Evolutionary conservation across 805 yeast species (phyloP).

Genomic region (Lachancea fermentati): DNA sequence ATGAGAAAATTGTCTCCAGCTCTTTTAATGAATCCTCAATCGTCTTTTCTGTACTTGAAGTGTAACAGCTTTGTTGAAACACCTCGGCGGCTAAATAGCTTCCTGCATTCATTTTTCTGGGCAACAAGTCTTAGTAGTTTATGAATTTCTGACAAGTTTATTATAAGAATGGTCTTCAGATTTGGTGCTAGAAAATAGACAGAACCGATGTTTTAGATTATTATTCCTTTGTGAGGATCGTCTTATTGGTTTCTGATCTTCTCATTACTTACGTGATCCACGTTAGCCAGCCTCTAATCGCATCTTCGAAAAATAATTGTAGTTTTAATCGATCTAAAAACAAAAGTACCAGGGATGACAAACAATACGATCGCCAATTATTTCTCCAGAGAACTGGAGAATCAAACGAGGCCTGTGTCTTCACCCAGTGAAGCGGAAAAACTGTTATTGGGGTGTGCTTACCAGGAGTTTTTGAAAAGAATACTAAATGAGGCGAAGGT

Average conservation of each 20-base stretch:
- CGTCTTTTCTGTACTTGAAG: slow-evolving; percentile 7
- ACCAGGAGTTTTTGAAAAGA: slow-evolving; percentile 13
- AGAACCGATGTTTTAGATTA: too few species aligned
- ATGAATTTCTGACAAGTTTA: too few species aligned
- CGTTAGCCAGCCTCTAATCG: too few species aligned
- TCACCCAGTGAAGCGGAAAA: slow-evolving; percentile 13
- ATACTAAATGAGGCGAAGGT: slow-evolving; percentile 37
- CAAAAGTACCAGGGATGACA: too few species aligned
- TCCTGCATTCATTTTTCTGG: background rate
- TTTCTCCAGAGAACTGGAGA: slow-evolving; percentile 6
- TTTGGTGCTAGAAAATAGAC: too few species aligned
- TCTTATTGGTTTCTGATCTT: too few species aligned
- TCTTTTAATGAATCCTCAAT: slow-evolving; percentile 20
- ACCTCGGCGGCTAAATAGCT: background rate
- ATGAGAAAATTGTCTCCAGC: slow-evolving; percentile 11
- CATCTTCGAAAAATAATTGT: too few species aligned
- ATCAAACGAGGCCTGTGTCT: slow-evolving; percentile 4
- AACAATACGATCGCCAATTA: background rate
- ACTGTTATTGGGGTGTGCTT: slow-evolving; percentile 13
- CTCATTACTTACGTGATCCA: too few species aligned
- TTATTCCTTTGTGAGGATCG: too few species aligned
- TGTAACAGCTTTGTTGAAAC: background rate
- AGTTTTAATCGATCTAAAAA: too few species aligned
- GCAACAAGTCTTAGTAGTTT: too few species aligned
- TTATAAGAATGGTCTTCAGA: too few species aligned